Base-by-base conservation (phyloP, 495 filamentous ascomycete genomes). In the Emericellopsis terricola region DNA sequence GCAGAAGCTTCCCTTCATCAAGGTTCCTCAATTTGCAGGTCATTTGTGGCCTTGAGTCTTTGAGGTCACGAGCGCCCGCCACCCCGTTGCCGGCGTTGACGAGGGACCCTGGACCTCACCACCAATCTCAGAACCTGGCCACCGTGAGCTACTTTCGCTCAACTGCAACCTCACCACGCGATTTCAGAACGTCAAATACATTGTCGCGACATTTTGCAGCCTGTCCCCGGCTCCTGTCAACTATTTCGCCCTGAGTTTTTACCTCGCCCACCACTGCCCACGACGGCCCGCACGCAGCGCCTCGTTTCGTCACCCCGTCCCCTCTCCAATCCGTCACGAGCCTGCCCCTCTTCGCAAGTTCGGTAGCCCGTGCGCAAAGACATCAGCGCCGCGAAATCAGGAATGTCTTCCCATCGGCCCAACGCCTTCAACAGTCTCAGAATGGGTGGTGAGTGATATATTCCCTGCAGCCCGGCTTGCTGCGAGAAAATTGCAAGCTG, bases 381-480 rank as follows among this genome's bases (percentile, higher is more conserved):
- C 34, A 37, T 39, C 45, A 57, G n/a, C n/a, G n/a, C n/a, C n/a
- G n/a, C n/a, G n/a, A n/a, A n/a, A n/a, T n/a, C n/a, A n/a, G n/a
- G 39, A 31, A 65, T 65, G 62, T 57, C 62, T 52, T 52, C 59
- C 42, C 62, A 58, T 40, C 53, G 62, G 48, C 60, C 62, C 47
- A 57, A 59, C 49, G 58, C 62, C 33, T 66, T 66, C 49, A 64
- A 62, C 45, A 64, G 51, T 36, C 48, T 66, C 44, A 53, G 62
- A 48, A 66, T 66, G 60, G 62, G 62, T 63, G 62, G 62, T 64
- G 48, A 65, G 61, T 30, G 41, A 36, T 33, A 29, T 29, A 17
- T 20, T 37, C 28, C 38, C 34, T 27, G 40, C 21, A 14, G 37
- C 34, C 19, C 20, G 27, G 17, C 5, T 37, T 9, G 11, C 4